Conservation (phyloP, 441 rosid species). For the Kokia cookei region DNA sequence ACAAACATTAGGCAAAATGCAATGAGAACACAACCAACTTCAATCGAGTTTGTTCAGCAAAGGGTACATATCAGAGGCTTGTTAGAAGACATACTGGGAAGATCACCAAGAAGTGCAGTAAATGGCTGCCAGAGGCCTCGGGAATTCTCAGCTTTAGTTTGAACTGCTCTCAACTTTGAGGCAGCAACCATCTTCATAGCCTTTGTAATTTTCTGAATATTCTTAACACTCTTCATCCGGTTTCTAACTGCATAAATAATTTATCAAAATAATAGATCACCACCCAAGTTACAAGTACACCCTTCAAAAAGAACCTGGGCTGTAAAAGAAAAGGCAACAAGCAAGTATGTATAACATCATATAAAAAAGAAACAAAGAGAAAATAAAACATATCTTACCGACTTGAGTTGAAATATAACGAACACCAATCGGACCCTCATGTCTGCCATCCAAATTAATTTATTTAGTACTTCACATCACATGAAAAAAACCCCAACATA, state of each 20-base stretch:
- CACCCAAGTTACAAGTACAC: not conserved
- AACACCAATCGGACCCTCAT: constrained; percentile 60
- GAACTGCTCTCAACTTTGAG: constrained; percentile 85
- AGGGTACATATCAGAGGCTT: not conserved
- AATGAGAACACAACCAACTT: not conserved
- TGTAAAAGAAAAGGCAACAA: not conserved
- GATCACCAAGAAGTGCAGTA: constrained; percentile 93
- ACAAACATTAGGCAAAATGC: not conserved
- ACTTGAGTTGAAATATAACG: constrained; percentile 87
- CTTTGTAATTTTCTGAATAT: constrained; percentile 94
- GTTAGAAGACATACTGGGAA: constrained; percentile 53
- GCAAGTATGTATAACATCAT: not conserved
- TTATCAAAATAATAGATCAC: not conserved
- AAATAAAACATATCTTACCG: constrained; percentile 36
- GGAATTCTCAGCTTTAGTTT: constrained; percentile 78
- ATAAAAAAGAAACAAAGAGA: not conserved
- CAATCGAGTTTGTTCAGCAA: not conserved
- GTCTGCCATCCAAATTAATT: constrained; percentile 41
- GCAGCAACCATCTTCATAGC: constrained; percentile 99
- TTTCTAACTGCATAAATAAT: constrained; percentile 61
- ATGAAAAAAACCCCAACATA: not conserved
- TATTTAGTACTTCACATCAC: not conserved
- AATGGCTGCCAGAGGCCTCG: constrained; percentile 99
- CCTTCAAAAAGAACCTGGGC: not conserved
- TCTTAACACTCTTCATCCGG: constrained; percentile 96